These are phyloP conservation scores for Chytriomyces confervae DNA, from an alignment of 192 early-diverging fungal genomes.

Conservation along the genomic window DNA sequence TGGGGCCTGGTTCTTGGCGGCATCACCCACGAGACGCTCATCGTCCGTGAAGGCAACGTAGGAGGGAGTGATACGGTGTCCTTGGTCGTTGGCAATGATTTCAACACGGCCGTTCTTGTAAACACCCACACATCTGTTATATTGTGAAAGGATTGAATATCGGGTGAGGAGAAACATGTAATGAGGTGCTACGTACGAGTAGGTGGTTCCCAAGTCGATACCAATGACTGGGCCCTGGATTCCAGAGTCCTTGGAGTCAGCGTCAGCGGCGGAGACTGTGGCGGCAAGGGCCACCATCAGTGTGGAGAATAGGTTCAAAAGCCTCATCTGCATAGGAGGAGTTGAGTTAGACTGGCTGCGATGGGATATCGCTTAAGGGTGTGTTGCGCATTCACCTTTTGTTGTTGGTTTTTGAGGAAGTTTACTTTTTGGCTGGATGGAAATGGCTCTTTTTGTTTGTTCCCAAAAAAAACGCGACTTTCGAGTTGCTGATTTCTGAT, in stretches of 20 bases:
- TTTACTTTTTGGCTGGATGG: neutral
- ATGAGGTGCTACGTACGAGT: slow-evolving; percentile 37
- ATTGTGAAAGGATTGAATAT: neutral
- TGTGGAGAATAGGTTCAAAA: slow-evolving; percentile 13
- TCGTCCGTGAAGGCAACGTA: slow-evolving; percentile 93
- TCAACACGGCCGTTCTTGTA: slow-evolving; percentile 94
- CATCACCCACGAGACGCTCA: slow-evolving; percentile 91
- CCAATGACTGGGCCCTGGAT: slow-evolving; percentile 71
- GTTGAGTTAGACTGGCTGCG: neutral
- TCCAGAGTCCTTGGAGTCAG: slow-evolving; percentile 8
- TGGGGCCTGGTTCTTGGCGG: slow-evolving; percentile 94
- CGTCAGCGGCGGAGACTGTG: slow-evolving; percentile 20
- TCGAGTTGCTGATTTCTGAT: slow-evolving; percentile 18
- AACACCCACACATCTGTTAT: slow-evolving; percentile 89
- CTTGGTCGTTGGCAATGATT: slow-evolving; percentile 98
- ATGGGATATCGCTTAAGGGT: neutral
- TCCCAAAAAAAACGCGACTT: neutral
- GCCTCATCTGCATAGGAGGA: neutral
- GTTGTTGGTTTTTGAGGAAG: neutral
- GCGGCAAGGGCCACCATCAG: slow-evolving; percentile 20
- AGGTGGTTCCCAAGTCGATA: slow-evolving; percentile 95
- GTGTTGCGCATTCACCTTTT: neutral
- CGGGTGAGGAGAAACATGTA: neutral
- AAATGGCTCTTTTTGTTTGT: neutral
- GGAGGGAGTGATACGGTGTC: slow-evolving; percentile 93